Evolutionary conservation across 2,329 filamentous ascomycete species (phyloP), one percentile per base, ranked within the genome.

Genomic region (Waltergamsia citrina): DNA sequence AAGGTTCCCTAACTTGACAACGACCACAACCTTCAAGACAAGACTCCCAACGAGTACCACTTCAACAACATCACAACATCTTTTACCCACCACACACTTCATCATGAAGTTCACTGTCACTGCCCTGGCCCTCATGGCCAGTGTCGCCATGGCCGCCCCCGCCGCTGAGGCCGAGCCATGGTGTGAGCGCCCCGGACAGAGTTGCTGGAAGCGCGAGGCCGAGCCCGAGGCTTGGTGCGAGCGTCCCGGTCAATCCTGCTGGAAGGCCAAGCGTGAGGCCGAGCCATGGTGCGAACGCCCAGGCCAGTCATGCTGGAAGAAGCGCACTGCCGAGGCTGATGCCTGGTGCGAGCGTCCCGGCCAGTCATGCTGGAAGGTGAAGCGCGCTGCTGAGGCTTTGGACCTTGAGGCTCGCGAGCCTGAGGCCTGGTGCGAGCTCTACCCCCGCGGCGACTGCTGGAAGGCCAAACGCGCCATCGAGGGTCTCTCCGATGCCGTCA

Each of bases 311-410:
- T 53, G 47, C 25, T 38, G 33, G 33, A 39, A 39, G 32, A 43
- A 38, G 17, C 33, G 37, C 16, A 52, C 50, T 19, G 38, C 39
- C 17, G 39, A 36, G 19, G 29, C 37, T 1, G 29, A 41, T 27
- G 43, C 38, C 9, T 49, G 45, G 45, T 56, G 53, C 44, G 39
- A 20, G 9, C 43, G 38, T 17, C 38, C 41, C n/a, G 54, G 57
- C 27, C 38, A 52, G 41, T 36, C 46, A 1, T 62, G 59, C 53
- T 54, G 50, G 49, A 57, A 49, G 40, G 52, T 53, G 43, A 60
- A 59, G 49, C 62, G 60, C 40, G 59, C 56, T 14, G 53, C 56
- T 42, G 51, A 55, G 9, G 50, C 51, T 36, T 49, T 59, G 40
- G 37, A 41, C 16, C 37, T 56, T 28, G 30, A 45, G 23, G 39